Percentiles rank a stretch among this genome's conserved stretches.
Conservation (phyloP, 257 asterid species). For the Gentiana straminea region DNA sequence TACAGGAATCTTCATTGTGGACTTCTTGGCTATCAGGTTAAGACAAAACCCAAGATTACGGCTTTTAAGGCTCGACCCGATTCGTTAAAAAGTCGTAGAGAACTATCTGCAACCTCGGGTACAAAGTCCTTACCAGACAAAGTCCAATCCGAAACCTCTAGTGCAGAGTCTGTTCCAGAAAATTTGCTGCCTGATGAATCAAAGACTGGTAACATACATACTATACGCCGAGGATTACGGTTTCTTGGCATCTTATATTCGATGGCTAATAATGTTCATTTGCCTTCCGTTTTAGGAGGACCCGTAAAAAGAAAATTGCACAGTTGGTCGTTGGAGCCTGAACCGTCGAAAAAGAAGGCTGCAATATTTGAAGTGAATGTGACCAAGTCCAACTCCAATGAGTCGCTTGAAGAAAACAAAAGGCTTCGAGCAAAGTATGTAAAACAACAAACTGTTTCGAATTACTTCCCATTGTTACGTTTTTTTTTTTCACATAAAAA, state of each 20-base stretch:
- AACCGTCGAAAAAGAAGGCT: slow-evolving; percentile 31
- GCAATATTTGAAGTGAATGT: slow-evolving; percentile 12
- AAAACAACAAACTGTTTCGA: not conserved
- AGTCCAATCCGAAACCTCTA: slow-evolving; percentile 9
- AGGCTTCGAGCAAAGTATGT: slow-evolving; percentile 54
- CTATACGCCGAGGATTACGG: slow-evolving; percentile 2
- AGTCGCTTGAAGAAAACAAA: slow-evolving; percentile 39
- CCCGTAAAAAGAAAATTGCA: slow-evolving; percentile 40
- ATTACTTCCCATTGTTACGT: not conserved
- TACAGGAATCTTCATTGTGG: slow-evolving; percentile 49
- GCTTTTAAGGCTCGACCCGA: slow-evolving; percentile 14
- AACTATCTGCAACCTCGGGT: slow-evolving; percentile 22
- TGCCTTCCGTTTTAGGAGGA: slow-evolving; percentile 20
- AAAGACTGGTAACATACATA: slow-evolving; percentile 1
- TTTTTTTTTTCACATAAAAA: not conserved
- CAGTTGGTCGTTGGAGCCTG: slow-evolving; percentile 30
- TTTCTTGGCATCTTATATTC: not conserved
- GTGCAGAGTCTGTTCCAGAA: slow-evolving; percentile 10
- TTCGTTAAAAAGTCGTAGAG: slow-evolving; percentile 20
- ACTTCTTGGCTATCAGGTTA: slow-evolving; percentile 54
- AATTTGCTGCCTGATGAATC: slow-evolving; percentile 15
- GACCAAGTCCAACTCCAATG: slow-evolving; percentile 9
- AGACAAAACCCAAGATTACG: slow-evolving; percentile 24
- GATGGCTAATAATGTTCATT: not conserved
- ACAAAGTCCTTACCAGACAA: slow-evolving; percentile 18